A percentile compares a stretch with the other conserved stretches of the same genome.
Evolutionary conservation across 345 rosid genomes (phyloP).

Genomic region (Sisymbrium altissimum): DNA sequence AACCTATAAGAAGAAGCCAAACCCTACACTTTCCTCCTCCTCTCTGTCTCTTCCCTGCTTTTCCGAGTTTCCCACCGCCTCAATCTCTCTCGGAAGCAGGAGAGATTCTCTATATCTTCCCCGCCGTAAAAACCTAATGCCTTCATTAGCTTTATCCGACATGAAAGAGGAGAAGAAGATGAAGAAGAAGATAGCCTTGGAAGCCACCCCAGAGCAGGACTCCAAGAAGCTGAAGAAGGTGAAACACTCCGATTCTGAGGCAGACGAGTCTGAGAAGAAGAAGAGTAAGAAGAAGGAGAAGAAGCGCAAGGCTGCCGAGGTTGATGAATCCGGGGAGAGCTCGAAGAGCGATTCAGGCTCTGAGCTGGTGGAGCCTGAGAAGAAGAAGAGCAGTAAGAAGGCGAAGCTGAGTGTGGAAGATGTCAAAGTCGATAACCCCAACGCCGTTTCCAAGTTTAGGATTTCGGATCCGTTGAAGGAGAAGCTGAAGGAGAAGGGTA

Average conservation of each 20-base stretch:
- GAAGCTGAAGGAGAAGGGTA: conserved; percentile 69
- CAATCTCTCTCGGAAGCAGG: conserved; percentile 8
- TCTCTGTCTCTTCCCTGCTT: conserved; percentile 21
- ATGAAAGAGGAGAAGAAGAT: conserved; percentile 56
- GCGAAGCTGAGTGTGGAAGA: conserved; percentile 45
- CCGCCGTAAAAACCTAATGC: conserved; percentile 38
- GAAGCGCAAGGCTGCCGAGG: conserved; percentile 60
- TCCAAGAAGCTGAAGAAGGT: conserved; percentile 49
- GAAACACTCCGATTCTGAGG: conserved; percentile 31
- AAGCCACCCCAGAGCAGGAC: conserved; percentile 33
- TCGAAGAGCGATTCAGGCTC: conserved; percentile 80
- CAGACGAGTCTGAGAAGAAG: conserved; percentile 36
- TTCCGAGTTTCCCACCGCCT: not conserved
- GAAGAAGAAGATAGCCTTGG: conserved; percentile 56
- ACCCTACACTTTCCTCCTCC: conserved; percentile 10
- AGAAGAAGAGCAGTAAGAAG: conserved; percentile 49
- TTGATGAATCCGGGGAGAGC: conserved; percentile 41
- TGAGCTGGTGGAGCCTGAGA: conserved; percentile 62
- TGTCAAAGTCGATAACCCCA: conserved; percentile 52
- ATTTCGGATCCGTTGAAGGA: conserved; percentile 61
- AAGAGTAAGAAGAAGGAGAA: conserved; percentile 47
- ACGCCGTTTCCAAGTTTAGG: conserved; percentile 64
- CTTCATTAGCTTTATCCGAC: conserved; percentile 44
- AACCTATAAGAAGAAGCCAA: not conserved
- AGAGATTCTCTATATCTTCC: conserved; percentile 4